Percentiles rank a stretch among this genome's conserved stretches.
phyloP scores from a whole-genome alignment of 305 asterid species.

The Lippia alba region DNA sequence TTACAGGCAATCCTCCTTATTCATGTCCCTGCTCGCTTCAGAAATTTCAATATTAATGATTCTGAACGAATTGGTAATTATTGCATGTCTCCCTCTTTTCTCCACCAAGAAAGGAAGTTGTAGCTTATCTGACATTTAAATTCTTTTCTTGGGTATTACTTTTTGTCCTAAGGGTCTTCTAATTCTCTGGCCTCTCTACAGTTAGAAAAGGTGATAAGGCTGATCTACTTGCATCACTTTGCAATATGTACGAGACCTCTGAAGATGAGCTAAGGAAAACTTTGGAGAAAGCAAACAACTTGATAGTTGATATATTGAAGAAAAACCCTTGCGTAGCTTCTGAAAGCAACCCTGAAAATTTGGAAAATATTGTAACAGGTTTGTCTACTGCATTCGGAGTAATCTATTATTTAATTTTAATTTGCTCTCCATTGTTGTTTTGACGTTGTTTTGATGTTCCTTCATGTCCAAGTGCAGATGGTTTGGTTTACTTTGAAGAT shows the following conservation, averaged over 20 bases:
- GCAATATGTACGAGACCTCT: conserved; percentile 79
- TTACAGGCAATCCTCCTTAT: conserved; percentile 84
- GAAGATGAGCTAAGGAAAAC: conserved; percentile 80
- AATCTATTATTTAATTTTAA: conserved; percentile 17
- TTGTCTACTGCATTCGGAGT: conserved; percentile 33
- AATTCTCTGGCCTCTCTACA: conserved; percentile 39
- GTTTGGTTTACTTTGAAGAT: conserved; percentile 75
- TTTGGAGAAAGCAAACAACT: conserved; percentile 66
- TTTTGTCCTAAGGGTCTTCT: conserved; percentile 5
- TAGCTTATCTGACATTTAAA: conserved; percentile 1
- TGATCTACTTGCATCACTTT: conserved; percentile 83
- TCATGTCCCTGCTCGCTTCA: conserved; percentile 74
- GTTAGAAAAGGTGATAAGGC: conserved; percentile 81
- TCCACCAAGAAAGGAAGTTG: neutral
- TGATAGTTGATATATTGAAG: conserved; percentile 66
- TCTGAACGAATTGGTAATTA: conserved; percentile 73
- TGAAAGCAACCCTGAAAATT: conserved; percentile 59
- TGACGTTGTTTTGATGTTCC: conserved; percentile 20
- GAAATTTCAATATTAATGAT: conserved; percentile 67
- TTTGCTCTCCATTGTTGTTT: conserved; percentile 14
- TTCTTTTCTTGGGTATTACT: conserved; percentile 12
- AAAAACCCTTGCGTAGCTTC: conserved; percentile 65
- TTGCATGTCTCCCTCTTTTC: conserved; percentile 19
- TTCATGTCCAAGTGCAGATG: conserved; percentile 62
- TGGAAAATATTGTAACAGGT: conserved; percentile 74